Conservation (phyloP, 192 early-diverging fungal species). For the Spinellus fusiger region DNA sequence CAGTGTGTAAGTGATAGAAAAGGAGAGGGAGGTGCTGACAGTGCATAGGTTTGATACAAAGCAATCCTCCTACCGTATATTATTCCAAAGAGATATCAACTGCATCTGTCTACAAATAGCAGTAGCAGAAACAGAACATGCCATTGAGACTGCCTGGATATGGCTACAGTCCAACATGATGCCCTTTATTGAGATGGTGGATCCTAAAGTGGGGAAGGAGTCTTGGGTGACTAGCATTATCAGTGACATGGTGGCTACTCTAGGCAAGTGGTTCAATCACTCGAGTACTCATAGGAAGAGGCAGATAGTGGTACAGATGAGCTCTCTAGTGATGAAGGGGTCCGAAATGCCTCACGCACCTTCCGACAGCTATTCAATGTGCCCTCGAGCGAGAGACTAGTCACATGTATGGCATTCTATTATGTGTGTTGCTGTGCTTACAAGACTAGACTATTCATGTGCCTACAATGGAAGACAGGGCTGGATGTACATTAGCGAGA, state of each 20-base stretch:
- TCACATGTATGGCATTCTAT: conserved; percentile 65
- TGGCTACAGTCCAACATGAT: conserved; percentile 67
- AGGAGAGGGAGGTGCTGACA: not conserved
- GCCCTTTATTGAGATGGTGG: conserved; percentile 53
- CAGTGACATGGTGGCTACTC: conserved; percentile 61
- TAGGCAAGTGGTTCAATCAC: not conserved
- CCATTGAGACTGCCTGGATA: conserved; percentile 81
- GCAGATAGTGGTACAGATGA: conserved; percentile 74
- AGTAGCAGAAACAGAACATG: conserved; percentile 68
- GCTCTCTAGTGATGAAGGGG: conserved; percentile 78
- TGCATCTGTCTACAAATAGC: conserved; percentile 66
- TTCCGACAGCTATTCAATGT: conserved; percentile 88
- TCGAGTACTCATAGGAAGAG: not conserved
- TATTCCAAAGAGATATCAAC: conserved; percentile 56
- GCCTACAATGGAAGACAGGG: conserved; percentile 84
- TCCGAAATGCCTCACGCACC: conserved; percentile 78
- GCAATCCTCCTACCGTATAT: conserved; percentile 83
- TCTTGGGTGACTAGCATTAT: conserved; percentile 84
- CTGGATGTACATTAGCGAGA: conserved; percentile 94
- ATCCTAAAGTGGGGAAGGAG: conserved; percentile 70
- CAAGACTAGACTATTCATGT: conserved; percentile 90
- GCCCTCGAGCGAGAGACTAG: conserved; percentile 75
- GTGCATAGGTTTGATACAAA: conserved; percentile 83
- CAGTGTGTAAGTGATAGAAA: conserved; percentile 65
- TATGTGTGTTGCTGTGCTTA: not conserved